These are phyloP conservation scores for Alternaria triticina DNA, from an alignment of 2,329 filamentous ascomycete species.

Conservation along the genomic window DNA sequence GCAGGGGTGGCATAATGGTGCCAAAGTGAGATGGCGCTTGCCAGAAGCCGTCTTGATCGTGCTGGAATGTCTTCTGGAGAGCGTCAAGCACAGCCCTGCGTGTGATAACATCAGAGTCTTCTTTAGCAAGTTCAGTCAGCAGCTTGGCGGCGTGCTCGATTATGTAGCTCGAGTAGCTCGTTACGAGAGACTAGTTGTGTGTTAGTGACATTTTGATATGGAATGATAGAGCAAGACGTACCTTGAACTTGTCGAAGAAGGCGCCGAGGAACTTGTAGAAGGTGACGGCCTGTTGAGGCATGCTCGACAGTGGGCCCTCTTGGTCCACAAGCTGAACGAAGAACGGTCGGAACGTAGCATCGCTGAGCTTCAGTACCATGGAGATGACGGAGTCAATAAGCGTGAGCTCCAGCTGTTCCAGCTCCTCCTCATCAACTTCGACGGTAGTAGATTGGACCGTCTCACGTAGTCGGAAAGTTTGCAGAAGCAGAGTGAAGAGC, in stretches of 20 bases:
- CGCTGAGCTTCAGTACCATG: slow-evolving; percentile 97
- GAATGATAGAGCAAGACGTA: slow-evolving; percentile 30
- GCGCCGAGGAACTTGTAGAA: slow-evolving; percentile 80
- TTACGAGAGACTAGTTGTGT: slow-evolving; percentile 75
- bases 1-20: slow-evolving; percentile 71
- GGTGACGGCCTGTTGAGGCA: slow-evolving; percentile 66
- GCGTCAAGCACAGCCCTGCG: slow-evolving; percentile 75
- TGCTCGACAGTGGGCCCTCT: slow-evolving; percentile 49
- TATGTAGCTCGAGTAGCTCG: slow-evolving; percentile 85
- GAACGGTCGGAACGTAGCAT: slow-evolving; percentile 88
- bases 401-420: slow-evolving; percentile 67
- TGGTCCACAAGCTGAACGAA: slow-evolving; percentile 88
- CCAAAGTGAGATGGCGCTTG: slow-evolving; percentile 87
- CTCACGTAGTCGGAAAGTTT: slow-evolving; percentile 69
- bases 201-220: slow-evolving; percentile 19
- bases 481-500: slow-evolving; percentile 68
- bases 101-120: slow-evolving; percentile 61
- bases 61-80: slow-evolving; percentile 76
- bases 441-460: slow-evolving; percentile 46
- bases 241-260: slow-evolving; percentile 85
- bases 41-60: slow-evolving; percentile 97
- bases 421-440: slow-evolving; percentile 55
- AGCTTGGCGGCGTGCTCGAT: slow-evolving; percentile 75
- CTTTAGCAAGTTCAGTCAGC: slow-evolving; percentile 54
- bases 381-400: slow-evolving; percentile 77